Percentiles rank a stretch among this genome's conserved stretches.
phyloP scores from a whole-genome alignment of 768 basidiomycete species.

The Coprinopsis strossmayeri region DNA sequence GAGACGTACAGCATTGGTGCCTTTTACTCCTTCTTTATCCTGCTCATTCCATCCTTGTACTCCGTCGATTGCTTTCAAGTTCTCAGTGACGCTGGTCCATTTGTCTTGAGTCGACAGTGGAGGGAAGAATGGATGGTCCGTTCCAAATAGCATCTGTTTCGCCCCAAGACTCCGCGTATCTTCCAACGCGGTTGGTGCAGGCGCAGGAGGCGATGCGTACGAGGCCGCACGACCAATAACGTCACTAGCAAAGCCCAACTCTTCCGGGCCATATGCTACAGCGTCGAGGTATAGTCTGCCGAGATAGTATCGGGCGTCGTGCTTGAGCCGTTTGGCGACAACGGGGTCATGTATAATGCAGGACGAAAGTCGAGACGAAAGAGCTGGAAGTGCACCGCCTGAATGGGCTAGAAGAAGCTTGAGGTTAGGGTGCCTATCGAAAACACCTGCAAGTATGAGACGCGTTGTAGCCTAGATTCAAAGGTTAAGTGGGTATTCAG shows the following conservation, averaged over 20 bases:
- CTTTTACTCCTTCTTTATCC: constrained; percentile 62
- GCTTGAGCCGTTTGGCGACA: constrained; percentile 64
- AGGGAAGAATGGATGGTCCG: constrained; percentile 90
- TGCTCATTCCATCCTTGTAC: constrained; percentile 54
- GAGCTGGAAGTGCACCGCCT: constrained; percentile 75
- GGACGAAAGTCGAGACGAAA: constrained; percentile 79
- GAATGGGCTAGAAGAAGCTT: constrained; percentile 82
- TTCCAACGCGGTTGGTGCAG: constrained; percentile 16
- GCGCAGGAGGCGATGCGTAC: constrained; percentile 31
- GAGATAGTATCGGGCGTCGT: constrained; percentile 81
- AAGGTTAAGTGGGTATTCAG: constrained; percentile 5
- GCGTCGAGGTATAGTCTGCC: constrained; percentile 80
- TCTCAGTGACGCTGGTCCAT: constrained; percentile 85
- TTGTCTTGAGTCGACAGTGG: constrained; percentile 61
- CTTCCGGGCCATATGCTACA: constrained; percentile 84
- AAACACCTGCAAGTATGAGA: constrained; percentile 71
- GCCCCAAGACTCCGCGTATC: constrained; percentile 39
- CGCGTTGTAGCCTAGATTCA: constrained; percentile 57
- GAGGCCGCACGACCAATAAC: constrained; percentile 54
- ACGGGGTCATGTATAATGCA: constrained; percentile 84
- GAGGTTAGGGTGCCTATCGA: constrained; percentile 74
- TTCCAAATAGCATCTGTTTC: constrained; percentile 69
- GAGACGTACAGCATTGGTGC: constrained; percentile 65
- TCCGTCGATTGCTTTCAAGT: constrained; percentile 68
- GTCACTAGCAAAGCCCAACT: constrained; percentile 72